Conservation (phyloP, 305 asterid genomes). For the Fraxinus xanthoxyloides region DNA sequence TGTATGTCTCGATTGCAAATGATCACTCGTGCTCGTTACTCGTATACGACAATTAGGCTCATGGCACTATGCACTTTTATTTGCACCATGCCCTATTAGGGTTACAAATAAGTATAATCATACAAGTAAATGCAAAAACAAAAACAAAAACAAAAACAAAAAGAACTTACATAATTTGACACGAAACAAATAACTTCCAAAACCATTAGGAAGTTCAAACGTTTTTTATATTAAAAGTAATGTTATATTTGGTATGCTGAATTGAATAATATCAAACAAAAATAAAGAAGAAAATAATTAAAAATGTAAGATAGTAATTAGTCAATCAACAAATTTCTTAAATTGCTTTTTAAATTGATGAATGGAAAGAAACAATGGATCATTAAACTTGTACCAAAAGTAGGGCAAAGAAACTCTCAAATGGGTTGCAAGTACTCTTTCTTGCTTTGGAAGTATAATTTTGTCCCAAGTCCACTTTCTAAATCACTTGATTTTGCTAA, state of each 20-base stretch:
- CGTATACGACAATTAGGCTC: neutral
- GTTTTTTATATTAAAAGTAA: neutral
- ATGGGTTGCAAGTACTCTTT: neutral
- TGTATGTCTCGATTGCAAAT: neutral
- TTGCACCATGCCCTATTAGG: neutral
- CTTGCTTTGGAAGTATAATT: constrained; percentile 1
- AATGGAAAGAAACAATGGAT: neutral
- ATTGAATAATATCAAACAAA: neutral
- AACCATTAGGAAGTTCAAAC: neutral
- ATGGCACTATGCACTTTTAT: neutral
- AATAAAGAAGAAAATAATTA: neutral
- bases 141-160: neutral
- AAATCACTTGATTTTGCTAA: neutral
- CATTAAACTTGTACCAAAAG: neutral
- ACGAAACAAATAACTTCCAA: neutral
- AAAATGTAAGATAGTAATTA: neutral
- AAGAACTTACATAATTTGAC: neutral
- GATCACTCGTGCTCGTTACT: neutral
- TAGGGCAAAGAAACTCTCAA: neutral
- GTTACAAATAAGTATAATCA: neutral
- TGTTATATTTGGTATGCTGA: neutral
- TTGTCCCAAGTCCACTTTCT: neutral
- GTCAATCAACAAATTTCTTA: neutral
- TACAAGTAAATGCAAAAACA: neutral
- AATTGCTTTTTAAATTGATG: neutral